Evolutionary conservation across 495 filamentous ascomycete species (phyloP), one percentile per base, ranked within the genome.

Genomic region (Glonium stellatum): DNA sequence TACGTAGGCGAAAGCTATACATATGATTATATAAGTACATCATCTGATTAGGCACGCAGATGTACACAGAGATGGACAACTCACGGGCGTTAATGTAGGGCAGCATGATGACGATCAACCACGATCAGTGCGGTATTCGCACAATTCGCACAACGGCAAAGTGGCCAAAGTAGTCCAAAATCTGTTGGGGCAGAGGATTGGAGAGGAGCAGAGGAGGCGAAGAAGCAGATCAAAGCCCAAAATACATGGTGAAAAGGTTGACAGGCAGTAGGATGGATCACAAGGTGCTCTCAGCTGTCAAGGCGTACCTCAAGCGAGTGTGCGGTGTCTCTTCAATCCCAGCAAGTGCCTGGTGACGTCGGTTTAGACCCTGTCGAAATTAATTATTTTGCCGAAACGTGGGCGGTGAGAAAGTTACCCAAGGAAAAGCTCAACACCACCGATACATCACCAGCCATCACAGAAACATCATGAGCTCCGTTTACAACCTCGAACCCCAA

Each of bases 401-500:
- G 47, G 47, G 48, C 48, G 48, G 39, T 31, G 48, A 23, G 21
- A 22, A 27, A 31, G 23, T 6, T 1, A 25, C 18, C 48, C 48
- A 25, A 39, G 39, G 18, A 44, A 51, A 51, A 51, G 48, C 18
- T 25, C 48, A 27, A 8, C 23, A 51, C 48, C 48, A 51, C 18
- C 5, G 25, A 51, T 4, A 1, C 48, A 51, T 51, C 48, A 25
- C 48, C 18, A 51, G 22, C 15, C 15, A 15, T 47, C 13, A 39
- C 19, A 23, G 36, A 35, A 23, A 15, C 59, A 49, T 23, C 61
- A 97, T 97, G 92, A 89, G 88, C 37, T 73, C 88, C 49, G 82
- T 89, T 64, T 97, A 97, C 79, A 92, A 91, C 69, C 88, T 93
- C 71, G 93, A 98, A 75, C 93, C 95, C 13, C 87, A 89, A 63